phyloP scores from a whole-genome alignment of 441 rosid genomes.

The Jatropha podagrica region DNA sequence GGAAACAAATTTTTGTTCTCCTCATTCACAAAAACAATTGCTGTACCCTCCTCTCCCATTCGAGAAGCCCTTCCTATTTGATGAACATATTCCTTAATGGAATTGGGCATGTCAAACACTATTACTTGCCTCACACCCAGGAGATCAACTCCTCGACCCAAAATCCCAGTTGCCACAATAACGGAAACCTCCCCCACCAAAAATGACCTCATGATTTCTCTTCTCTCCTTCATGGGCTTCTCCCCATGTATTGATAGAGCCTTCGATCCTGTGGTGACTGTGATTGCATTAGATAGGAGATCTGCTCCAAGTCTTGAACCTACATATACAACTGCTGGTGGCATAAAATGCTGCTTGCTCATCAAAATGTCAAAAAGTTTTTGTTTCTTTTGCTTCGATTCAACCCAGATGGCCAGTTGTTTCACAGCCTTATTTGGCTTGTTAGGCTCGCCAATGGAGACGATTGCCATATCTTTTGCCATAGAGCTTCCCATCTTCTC shows the following conservation, averaged over 20 bases:
- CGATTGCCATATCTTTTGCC: slow-evolving; percentile 38
- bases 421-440: slow-evolving; percentile 67
- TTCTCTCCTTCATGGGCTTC: slow-evolving; percentile 89
- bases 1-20: slow-evolving; percentile 65
- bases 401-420: slow-evolving; percentile 86
- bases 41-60: slow-evolving; percentile 70
- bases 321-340: slow-evolving; percentile 78
- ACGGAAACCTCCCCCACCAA: slow-evolving; percentile 72
- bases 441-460: slow-evolving; percentile 67
- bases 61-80: slow-evolving; percentile 88
- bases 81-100: slow-evolving; percentile 76
- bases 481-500: slow-evolving; percentile 65
- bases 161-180: slow-evolving; percentile 77
- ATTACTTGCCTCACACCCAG: slow-evolving; percentile 78
- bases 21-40: slow-evolving; percentile 65
- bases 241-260: slow-evolving; percentile 85
- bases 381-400: slow-evolving; percentile 83
- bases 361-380: slow-evolving; percentile 81
- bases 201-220: slow-evolving; percentile 68
- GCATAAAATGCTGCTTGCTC: slow-evolving; percentile 74
- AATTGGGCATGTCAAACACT: slow-evolving; percentile 86
- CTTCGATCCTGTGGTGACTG: slow-evolving; percentile 64
- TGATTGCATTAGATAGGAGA: slow-evolving; percentile 75
- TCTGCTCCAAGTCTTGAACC: slow-evolving; percentile 91
- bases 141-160: slow-evolving; percentile 83